Base-by-base conservation (phyloP, 139 green algal genomes). In the Pseudopediastrum boryanum region DNA sequence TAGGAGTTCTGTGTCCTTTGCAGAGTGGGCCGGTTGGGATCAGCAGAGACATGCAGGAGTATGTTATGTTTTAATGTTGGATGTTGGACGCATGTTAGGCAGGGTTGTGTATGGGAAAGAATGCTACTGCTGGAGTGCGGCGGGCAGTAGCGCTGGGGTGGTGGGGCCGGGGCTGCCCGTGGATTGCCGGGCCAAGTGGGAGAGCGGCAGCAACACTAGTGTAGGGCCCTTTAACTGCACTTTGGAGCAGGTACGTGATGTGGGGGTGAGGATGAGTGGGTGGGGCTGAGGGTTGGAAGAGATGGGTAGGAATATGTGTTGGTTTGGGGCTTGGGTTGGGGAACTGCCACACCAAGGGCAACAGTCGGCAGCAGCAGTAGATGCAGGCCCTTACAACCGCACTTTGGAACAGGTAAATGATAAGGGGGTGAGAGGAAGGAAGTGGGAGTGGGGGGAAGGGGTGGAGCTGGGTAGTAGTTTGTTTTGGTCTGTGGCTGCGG, bases 121-220 rank as follows among this genome's bases (percentile, higher is more conserved):
- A 46, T 81, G 75, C 62, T 65, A 50, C 62, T 81, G 75, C 65
- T 73, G 54, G 19, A 31, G n/a, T n/a, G n/a, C n/a, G n/a, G n/a
- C n/a, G n/a, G n/a, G n/a, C n/a, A n/a, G n/a, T n/a, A n/a, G n/a
- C n/a, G n/a, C n/a, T n/a, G n/a, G n/a, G n/a, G n/a, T 16, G 16
- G 13, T 12, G 13, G 46, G 12, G 46, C 46, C 46, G 46, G 13
- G 16, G 16, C 46, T 56, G 46, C 46, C 12, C 16, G 13, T 56
- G 46, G 13, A n/a, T 56, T 16, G 46, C 46, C 46, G 46, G 46
- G 13, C 16, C 13, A 12, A 56, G 1, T 12, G n/a, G 21, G 9
- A 5, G n/a, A 9, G 23, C 41, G n/a, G 68, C 69, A 52, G 69
- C 50, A 63, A 50, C 64, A 25, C 4, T 35, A 58, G 36, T 19